phyloP scores from a whole-genome alignment of 139 green algal species.

The Ettlia oleoabundans region DNA sequence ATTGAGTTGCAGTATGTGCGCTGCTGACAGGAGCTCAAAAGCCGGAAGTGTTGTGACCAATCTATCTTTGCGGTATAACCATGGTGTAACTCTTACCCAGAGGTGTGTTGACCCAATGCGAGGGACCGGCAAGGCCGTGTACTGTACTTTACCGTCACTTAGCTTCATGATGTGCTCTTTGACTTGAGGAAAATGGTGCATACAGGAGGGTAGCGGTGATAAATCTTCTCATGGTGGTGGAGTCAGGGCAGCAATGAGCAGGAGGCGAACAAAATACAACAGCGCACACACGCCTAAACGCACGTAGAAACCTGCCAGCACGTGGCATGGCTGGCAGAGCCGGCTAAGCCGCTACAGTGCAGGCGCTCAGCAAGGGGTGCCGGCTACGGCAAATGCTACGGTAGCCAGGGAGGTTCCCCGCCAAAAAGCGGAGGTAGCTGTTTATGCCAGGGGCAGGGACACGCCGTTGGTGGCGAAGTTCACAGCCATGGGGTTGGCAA shows the following conservation, averaged over 20 bases:
- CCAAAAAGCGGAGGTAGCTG: not conserved
- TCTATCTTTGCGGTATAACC: too few relatives aligned
- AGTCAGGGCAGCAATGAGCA: not conserved
- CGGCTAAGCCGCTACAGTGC: not conserved
- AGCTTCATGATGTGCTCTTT: not conserved
- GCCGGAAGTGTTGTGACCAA: too few relatives aligned
- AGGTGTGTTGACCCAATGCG: too few relatives aligned
- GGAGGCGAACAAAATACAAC: not conserved
- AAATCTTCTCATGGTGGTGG: not conserved
- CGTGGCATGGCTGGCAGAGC: too few relatives aligned
- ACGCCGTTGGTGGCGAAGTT: slow-evolving; percentile 60
- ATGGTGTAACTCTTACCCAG: too few relatives aligned
- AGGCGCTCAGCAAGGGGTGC: not conserved
- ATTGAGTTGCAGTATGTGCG: slow-evolving; percentile 50
- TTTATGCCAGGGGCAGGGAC: slow-evolving; percentile 28
- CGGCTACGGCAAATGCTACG: not conserved
- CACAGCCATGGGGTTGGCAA: slow-evolving; percentile 44
- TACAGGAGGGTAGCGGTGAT: not conserved
- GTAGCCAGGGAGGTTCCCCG: not conserved
- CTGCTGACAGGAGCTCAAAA: too few relatives aligned
- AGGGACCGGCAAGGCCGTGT: too few relatives aligned
- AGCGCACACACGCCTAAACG: too few relatives aligned
- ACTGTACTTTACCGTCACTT: too few relatives aligned
- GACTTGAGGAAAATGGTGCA: not conserved
- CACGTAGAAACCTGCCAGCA: not conserved